Conservation (phyloP, 2,329 filamentous ascomycete genomes). For the Pseudogymnoascus sp. region DNA sequence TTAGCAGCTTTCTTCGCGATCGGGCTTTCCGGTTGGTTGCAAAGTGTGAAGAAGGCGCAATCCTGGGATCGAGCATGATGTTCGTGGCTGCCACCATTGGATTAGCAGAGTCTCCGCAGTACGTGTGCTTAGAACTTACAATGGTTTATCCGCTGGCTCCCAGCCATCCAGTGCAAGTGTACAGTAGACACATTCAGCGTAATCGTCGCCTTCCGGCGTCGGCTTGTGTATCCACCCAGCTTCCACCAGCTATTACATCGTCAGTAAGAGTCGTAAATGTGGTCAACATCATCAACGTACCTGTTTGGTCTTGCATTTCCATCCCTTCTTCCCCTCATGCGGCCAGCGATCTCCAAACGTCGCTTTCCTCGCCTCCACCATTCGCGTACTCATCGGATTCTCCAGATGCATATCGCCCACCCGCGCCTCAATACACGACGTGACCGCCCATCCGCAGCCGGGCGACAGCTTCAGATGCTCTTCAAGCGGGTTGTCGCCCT, state of each 20-base stretch:
- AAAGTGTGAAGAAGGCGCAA: slow-evolving; percentile 76
- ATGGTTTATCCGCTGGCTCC: slow-evolving; percentile 86
- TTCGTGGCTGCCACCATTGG: slow-evolving; percentile 58
- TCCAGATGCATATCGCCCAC: slow-evolving; percentile 57
- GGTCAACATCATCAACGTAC: slow-evolving; percentile 36
- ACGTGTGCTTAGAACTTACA: slow-evolving; percentile 43
- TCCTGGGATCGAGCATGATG: slow-evolving; percentile 71
- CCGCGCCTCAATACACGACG: slow-evolving; percentile 53
- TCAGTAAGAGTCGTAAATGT: slow-evolving; percentile 14
- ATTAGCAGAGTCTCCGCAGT: slow-evolving; percentile 10
- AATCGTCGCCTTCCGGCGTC: slow-evolving; percentile 73
- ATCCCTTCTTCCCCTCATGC: slow-evolving; percentile 78
- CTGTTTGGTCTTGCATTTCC: slow-evolving; percentile 86
- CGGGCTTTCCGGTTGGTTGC: slow-evolving; percentile 44
- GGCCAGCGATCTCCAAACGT: slow-evolving; percentile 87
- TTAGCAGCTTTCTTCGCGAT: slow-evolving; percentile 43
- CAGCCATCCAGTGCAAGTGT: slow-evolving; percentile 84
- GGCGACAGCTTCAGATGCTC: slow-evolving; percentile 82
- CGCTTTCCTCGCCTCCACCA: slow-evolving; percentile 69
- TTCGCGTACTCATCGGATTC: slow-evolving; percentile 64
- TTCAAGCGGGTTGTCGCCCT: slow-evolving; percentile 70
- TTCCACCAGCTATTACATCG: slow-evolving; percentile 63
- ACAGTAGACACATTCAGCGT: slow-evolving; percentile 88
- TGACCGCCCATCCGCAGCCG: slow-evolving; percentile 81
- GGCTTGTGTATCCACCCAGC: slow-evolving; percentile 94